These are phyloP conservation scores for Acidomyces sp. DNA, from an alignment of 495 filamentous ascomycete species.

Conservation along the genomic window DNA sequence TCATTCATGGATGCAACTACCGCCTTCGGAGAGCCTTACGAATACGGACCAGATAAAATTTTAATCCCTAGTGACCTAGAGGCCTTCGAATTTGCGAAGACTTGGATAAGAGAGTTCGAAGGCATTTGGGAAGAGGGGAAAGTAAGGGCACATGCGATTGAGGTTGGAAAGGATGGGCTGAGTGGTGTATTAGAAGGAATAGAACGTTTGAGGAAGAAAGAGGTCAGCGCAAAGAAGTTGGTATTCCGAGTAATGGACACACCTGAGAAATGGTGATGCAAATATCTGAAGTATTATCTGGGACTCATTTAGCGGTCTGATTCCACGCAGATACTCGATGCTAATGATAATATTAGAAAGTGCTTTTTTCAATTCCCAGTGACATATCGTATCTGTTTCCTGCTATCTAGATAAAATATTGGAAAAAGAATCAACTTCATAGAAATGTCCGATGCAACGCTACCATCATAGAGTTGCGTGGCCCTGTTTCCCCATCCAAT, in stretches of 20 bases:
- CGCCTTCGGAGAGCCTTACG: conserved; percentile 17
- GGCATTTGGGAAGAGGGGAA: conserved; percentile 34
- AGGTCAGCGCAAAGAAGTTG: conserved; percentile 45
- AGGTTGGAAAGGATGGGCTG: conserved; percentile 35
- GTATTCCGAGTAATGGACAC: conserved; percentile 25
- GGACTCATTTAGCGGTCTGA: no score
- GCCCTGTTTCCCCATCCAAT: no score
- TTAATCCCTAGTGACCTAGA: conserved; percentile 15
- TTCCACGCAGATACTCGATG: no score
- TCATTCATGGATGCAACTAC: conserved; percentile 22
- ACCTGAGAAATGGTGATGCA: no score
- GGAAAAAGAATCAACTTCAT: no score
- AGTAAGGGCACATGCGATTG: conserved; percentile 37
- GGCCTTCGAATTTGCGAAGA: conserved; percentile 31
- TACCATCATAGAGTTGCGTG: no score
- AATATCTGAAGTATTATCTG: no score
- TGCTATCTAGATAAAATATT: no score
- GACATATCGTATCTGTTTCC: no score
- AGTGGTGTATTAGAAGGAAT: conserved; percentile 40
- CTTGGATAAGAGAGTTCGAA: conserved; percentile 28
- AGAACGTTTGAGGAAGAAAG: conserved; percentile 34
- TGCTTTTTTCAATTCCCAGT: no score
- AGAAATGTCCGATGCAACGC: no score
- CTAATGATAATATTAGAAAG: no score
- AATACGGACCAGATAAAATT: not conserved